These are phyloP conservation scores for Xenosphaeropsis pyriputrescens DNA, from an alignment of 2,329 filamentous ascomycete genomes.

Conservation along the genomic window DNA sequence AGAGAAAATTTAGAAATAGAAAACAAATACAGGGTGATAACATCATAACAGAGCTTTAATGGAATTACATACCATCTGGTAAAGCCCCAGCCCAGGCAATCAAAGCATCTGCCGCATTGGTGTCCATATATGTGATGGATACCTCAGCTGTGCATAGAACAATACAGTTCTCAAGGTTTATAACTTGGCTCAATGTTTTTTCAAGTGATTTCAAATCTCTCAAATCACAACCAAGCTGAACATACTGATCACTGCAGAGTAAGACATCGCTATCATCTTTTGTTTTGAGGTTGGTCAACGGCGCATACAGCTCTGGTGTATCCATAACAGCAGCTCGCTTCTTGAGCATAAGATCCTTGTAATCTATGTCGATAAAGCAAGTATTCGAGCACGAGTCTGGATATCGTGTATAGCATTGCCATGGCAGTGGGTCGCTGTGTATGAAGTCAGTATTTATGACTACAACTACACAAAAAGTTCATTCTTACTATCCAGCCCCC, in stretches of 20 bases:
- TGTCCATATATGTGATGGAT: constrained; percentile 81
- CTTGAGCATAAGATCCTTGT: constrained; percentile 61
- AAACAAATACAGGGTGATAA: neutral
- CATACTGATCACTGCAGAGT: constrained; percentile 54
- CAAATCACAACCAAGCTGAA: constrained; percentile 71
- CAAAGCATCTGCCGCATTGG: constrained; percentile 54
- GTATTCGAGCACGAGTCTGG: constrained; percentile 38
- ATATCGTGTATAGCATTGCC: constrained; percentile 63
- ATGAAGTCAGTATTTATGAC: too few species aligned
- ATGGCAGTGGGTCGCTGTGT: constrained; percentile 69
- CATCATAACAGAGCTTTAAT: too few species aligned
- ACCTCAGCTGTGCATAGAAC: constrained; percentile 82
- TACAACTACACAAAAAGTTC: constrained; percentile 1
- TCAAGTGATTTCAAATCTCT: constrained; percentile 49
- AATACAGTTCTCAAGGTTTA: constrained; percentile 40
- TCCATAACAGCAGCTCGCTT: constrained; percentile 55
- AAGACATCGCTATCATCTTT: constrained; percentile 31
- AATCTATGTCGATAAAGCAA: constrained; percentile 76
- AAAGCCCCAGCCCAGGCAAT: constrained; percentile 66
- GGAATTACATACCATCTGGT: constrained; percentile 46
- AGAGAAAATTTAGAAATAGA: constrained; percentile 2
- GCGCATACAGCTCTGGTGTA: constrained; percentile 41
- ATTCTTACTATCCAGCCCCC: constrained; percentile 76
- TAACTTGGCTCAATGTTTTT: constrained; percentile 37
- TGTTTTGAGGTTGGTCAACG: constrained; percentile 29